phyloP scores from a whole-genome alignment of 768 basidiomycete species.

The Hortiboletus campestris region DNA sequence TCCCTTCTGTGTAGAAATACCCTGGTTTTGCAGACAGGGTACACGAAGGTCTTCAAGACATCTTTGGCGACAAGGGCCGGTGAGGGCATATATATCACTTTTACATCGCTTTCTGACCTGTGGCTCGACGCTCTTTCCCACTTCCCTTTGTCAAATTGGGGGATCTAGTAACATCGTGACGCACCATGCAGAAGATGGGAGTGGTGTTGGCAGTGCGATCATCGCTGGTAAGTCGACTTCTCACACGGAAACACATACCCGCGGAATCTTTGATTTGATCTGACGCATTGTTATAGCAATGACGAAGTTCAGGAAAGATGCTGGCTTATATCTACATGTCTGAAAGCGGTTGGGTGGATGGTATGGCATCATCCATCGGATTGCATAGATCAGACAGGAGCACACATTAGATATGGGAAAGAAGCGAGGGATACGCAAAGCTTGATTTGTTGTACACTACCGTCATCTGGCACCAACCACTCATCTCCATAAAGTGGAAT shows the following conservation, averaged over 20 bases:
- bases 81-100: conserved; percentile 36
- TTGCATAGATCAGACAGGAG: background rate
- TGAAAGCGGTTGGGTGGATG: conserved; percentile 26
- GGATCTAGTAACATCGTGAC: conserved; percentile 42
- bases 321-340: conserved; percentile 53
- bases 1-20: conserved; percentile 72
- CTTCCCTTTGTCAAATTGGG: conserved; percentile 64
- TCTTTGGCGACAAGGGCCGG: conserved; percentile 96
- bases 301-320: conserved; percentile 80
- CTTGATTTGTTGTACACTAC: conserved; percentile 17
- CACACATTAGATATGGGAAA: conserved; percentile 1
- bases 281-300: conserved; percentile 54
- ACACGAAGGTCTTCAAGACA: conserved; percentile 88
- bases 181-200: conserved; percentile 49
- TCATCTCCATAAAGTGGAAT: background rate
- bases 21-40: conserved; percentile 92
- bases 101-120: background rate
- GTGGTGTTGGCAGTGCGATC: conserved; percentile 94
- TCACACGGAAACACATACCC: background rate
- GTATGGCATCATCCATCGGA: background rate
- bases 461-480: background rate
- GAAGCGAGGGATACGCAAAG: background rate
- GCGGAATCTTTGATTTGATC: background rate
- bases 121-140: conserved; percentile 19
- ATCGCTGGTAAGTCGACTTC: conserved; percentile 65